Base-by-base conservation (phyloP, 441 rosid genomes). In the Croton laevigatus region DNA sequence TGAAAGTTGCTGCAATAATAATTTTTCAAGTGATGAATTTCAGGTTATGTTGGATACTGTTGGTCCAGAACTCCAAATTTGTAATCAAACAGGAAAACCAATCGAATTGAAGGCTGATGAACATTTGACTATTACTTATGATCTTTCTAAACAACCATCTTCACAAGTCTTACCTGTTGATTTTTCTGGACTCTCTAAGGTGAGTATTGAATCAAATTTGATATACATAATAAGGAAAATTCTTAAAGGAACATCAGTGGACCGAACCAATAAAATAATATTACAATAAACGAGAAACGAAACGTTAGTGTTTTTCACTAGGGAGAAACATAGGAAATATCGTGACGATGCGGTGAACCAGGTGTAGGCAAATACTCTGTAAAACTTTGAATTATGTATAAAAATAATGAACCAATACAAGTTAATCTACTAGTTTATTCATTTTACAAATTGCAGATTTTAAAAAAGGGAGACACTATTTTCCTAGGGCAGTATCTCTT, bases 11-110 rank as follows among this genome's bases (percentile, higher is more conserved):
- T 60, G 64, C 12, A 37, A 60, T 59, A 3, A 11, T 13, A 27
- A 27, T 36, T n/a, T 3, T 59, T 6, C 23, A 12, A 5, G 12
- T 14, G 4, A 9, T 20, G 5, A 4, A 40, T 67, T 54, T 14
- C 17, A 70, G 73, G 59, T 70, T 8, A 70, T 70, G 73, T 4
- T 70, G 54, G 66, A 70, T 8, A 70, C 73, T 6, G 59, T 70
- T 3, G 73, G 73, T 6, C 73, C 66, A 8, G 66, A 70, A 11
- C 17, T 70, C 19, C 66, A 44, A 49, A 22, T 70, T 2, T 16
- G 10, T 20, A 70, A 70, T 20, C 48, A 51, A 6, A 70, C 48
- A 19, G 66, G 38, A n/a, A 13, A 49, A 12, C 59, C 37, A 36
- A 70, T 70, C 12, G 36, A 34, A 16, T 66, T 70, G 3, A 34